Conservation (phyloP, 2,329 filamentous ascomycete genomes). For the Microdochium nivale region DNA sequence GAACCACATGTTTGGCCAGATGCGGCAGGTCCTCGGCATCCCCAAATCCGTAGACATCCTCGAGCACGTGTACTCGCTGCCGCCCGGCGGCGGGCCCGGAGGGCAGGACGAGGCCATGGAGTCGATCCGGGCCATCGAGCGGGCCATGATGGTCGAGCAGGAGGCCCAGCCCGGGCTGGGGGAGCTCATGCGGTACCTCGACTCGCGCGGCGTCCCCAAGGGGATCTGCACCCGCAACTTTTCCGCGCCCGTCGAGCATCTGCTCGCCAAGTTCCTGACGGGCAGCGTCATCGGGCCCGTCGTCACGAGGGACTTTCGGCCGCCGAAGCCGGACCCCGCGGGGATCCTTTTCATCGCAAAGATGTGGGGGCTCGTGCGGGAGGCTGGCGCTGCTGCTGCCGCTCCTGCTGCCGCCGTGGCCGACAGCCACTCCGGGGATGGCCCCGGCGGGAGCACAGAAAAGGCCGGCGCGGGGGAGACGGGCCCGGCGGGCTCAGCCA, state of each 20-base stretch:
- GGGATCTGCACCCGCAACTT: conserved; percentile 95
- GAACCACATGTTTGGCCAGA: conserved; percentile 90
- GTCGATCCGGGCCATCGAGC: conserved; percentile 72
- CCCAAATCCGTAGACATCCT: conserved; percentile 72
- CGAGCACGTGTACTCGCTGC: conserved; percentile 72
- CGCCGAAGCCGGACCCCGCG: conserved; percentile 80
- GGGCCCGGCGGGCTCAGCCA: conserved; percentile 21
- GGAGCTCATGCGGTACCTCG: conserved; percentile 74
- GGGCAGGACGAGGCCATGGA: conserved; percentile 57
- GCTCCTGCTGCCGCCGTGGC: conserved; percentile 3
- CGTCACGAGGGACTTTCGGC: conserved; percentile 74
- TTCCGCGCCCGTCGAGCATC: conserved; percentile 65
- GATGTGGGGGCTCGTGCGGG: conserved; percentile 55
- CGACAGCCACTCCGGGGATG: conserved; percentile 13
- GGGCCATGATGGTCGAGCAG: conserved; percentile 70
- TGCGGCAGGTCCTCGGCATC: conserved; percentile 71
- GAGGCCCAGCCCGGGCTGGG: conserved; percentile 72
- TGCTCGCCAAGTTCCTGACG: conserved; percentile 67
- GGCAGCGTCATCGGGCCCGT: conserved; percentile 65
- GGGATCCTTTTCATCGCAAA: conserved; percentile 81
- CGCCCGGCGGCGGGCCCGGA: conserved; percentile 46
- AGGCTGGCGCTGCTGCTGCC: conserved; percentile 3
- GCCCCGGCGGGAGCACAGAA: conserved; percentile 5
- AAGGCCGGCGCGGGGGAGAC: conserved; percentile 7
- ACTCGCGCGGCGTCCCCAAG: conserved; percentile 57